A percentile compares a stretch with the other conserved stretches of the same genome.
Conservation (phyloP, 73 alveolate genomes). For the Breviolum minutum region DNA sequence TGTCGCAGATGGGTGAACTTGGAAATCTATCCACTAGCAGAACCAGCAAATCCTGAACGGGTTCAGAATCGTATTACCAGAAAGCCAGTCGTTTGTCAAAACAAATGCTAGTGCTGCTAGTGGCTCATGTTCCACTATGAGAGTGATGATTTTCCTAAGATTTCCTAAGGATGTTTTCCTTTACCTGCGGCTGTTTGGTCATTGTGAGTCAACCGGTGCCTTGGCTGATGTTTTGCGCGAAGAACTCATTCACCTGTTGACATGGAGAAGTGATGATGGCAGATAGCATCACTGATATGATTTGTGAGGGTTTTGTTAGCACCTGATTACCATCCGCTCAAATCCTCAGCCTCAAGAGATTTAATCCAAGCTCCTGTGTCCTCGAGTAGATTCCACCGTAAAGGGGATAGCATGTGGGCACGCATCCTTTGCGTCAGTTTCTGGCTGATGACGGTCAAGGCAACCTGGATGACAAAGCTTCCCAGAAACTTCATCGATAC, state of each 20-base stretch:
- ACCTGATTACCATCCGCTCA: too few species aligned
- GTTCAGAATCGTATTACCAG: not conserved
- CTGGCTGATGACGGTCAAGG: not conserved
- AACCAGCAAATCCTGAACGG: not conserved
- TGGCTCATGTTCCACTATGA: not conserved
- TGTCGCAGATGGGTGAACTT: not conserved
- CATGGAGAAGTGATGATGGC: too few species aligned
- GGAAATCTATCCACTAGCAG: not conserved
- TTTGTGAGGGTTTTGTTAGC: too few species aligned
- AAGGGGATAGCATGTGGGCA: too few species aligned
- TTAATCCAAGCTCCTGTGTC: too few species aligned
- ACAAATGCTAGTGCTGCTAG: not conserved
- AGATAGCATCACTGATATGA: too few species aligned
- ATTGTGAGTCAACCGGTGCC: conserved; percentile 64
- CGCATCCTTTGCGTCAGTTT: not conserved
- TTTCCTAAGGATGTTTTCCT: conserved; percentile 71
- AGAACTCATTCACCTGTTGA: not conserved
- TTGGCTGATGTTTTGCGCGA: not conserved
- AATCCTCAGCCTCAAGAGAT: too few species aligned
- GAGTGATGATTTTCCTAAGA: not conserved
- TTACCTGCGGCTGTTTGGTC: conserved; percentile 81
- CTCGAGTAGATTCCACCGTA: too few species aligned
- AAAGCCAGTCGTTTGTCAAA: not conserved
- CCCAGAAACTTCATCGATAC: conserved; percentile 1
- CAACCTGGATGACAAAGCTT: conserved; percentile 1